Evolutionary conservation across 148 eudicot species (phyloP), one percentile per base, ranked within the genome.

Genomic region (Salicornia ramosissima): DNA sequence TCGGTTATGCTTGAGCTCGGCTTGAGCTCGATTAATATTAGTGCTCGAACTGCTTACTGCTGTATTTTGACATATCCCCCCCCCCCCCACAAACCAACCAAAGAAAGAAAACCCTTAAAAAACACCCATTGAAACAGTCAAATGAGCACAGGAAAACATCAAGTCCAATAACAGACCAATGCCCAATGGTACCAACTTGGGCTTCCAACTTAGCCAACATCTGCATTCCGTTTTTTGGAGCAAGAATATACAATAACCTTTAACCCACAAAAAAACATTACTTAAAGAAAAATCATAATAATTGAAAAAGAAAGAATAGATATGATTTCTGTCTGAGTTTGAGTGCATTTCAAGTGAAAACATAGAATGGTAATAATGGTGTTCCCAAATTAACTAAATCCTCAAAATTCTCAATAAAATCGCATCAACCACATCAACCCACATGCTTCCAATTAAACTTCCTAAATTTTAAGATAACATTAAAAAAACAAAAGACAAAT

Each of bases 341-440:
- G 70, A 63, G 77, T 78, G 61, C 58, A 78, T 43, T 69, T 66
- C n/a, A 78, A 78, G 77, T 24, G 33, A 72, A 75, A 58, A 73
- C 77, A 78, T 19, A 60, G 43, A 16, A 18, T 30, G 6, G 15
- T 31, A 52, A 73, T 78, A 68, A 78, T 73, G 33, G 68, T 63
- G 73, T 68, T 42, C 33, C 30, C 75, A 43, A 76, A 68, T 64
- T 21, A 62, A 2, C 76, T 29, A 14, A 53, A 72, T 67, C 16
- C 58, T 60, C 34, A 70, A 51, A 65, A 14, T 33, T 57, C 46
- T 25, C 25, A 67, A 57, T 15, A 11, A 26, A 63, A 26, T 25
- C 49, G 40, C 10, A n/a, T 28, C 51, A 36, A 10, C 22, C 28
- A 53, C 22, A 28, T 0, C 62, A 57, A 0, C 39, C 18, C 34